Base-by-base conservation (phyloP, 2,329 filamentous ascomycete species). In the Cytospora chrysosperma region DNA sequence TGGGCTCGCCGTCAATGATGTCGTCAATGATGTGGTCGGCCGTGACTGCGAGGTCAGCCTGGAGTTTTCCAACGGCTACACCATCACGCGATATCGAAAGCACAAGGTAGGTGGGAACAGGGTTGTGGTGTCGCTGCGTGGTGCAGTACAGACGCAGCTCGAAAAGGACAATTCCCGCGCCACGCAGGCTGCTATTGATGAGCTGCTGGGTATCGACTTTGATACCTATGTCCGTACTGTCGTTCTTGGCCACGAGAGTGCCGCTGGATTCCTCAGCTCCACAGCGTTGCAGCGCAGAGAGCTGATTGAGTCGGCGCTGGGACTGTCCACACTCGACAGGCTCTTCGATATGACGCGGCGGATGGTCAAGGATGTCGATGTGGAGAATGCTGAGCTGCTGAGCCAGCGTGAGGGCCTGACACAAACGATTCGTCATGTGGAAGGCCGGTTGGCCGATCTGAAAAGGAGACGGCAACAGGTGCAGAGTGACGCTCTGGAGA, bases 221-320 rank as follows among this genome's bases (percentile, higher is more conserved):
- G 70, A 71, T 3, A 72, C 71, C 4, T 75, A 71, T 59, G 67
- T 72, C n/a, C 69, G 70, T 66, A 73, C 69, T 4, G 68, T 74
- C 2, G 64, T 75, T n/a, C 67, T 75, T 9, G 72, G 72, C 19
- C 71, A 74, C 49, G 72, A 74, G 54, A 73, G 72, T 32, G 67
- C 71, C 17, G 66, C 68, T 3, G 71, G 73, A 37, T 75, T 75
- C 59, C 65, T 75, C 49, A 73, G 67, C 61, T 69, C 72, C 2
- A 71, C 69, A 3, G 57, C 69, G 2, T 30, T 66, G 4, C 67
- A 74, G 64, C 69, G 70, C 54, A 69, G 72, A 13, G 69, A 73
- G n/a, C 58, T 74, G 27, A 72, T 74, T 27, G 70, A 75, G 64
- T 65, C 70, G 10, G 63, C 68, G 24, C 67, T 75, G 1, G 70